Evolutionary conservation across 768 basidiomycete genomes (phyloP).

Genomic region (Trametes gibbosa): DNA sequence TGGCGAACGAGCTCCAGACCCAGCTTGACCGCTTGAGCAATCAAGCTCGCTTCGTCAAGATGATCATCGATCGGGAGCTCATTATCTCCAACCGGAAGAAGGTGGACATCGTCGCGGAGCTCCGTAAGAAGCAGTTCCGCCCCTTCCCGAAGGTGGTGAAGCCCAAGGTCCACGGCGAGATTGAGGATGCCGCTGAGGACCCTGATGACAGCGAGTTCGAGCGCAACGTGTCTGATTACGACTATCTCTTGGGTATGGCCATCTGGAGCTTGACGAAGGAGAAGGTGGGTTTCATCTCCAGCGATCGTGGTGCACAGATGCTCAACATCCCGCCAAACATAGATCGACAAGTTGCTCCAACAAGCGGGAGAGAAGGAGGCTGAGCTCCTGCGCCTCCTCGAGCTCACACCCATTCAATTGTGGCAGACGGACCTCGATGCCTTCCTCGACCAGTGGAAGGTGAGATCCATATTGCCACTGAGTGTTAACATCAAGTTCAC

Average conservation of each 20-base stretch:
- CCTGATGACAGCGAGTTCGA: constrained; percentile 41
- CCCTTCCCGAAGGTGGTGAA: constrained; percentile 82
- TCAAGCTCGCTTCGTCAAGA: constrained; percentile 94
- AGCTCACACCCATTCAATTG: constrained; percentile 74
- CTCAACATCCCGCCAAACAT: background rate
- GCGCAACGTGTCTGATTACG: constrained; percentile 58
- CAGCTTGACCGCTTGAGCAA: constrained; percentile 86
- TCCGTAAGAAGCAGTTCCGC: constrained; percentile 83
- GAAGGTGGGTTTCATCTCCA: constrained; percentile 52
- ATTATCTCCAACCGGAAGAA: constrained; percentile 86
- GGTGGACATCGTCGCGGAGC: constrained; percentile 76
- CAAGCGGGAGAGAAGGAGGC: constrained; percentile 81
- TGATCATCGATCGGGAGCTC: constrained; percentile 88
- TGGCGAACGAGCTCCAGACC: constrained; percentile 77
- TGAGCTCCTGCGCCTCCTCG: constrained; percentile 75
- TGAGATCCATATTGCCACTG: constrained; percentile 32
- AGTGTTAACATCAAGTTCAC: background rate
- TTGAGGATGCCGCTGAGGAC: constrained; percentile 53
- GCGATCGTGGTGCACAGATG: background rate
- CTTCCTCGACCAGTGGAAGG: constrained; percentile 85
- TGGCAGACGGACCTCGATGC: constrained; percentile 89
- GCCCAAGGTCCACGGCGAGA: constrained; percentile 65
- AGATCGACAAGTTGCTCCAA: constrained; percentile 82
- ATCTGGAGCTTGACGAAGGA: constrained; percentile 95
- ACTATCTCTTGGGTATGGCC: constrained; percentile 93